Evolutionary conservation across 2,329 filamentous ascomycete species (phyloP).

Genomic region (Hirsutella thompsonii): DNA sequence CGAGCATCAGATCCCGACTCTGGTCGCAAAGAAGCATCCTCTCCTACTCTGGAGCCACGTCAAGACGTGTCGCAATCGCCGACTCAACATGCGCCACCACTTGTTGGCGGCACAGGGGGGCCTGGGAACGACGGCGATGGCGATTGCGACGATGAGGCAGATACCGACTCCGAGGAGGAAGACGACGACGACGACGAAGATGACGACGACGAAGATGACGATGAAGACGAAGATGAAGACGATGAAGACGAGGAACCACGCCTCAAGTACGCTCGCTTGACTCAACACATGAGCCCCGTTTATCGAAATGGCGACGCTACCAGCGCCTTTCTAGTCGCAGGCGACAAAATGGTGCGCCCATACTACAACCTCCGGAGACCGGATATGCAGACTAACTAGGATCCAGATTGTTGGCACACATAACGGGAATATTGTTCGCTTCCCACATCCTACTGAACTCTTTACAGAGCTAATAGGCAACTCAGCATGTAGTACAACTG

Average conservation of each 20-base stretch:
- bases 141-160: conserved; percentile 9
- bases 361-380: conserved; percentile 6
- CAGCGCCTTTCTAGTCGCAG: conserved; percentile 77
- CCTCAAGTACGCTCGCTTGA: conserved; percentile 84
- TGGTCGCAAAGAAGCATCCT: neutral
- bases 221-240: conserved; percentile 59
- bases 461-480: conserved; percentile 8
- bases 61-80: neutral
- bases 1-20: neutral
- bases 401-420: conserved; percentile 79
- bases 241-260: conserved; percentile 89
- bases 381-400: conserved; percentile 8
- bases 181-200: conserved; percentile 32
- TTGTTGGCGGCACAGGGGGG: neutral
- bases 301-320: conserved; percentile 95
- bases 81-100: neutral
- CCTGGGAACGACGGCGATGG: conserved; percentile 4
- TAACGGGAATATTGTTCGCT: conserved; percentile 92
- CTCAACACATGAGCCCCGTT: conserved; percentile 62
- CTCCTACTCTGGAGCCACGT: neutral
- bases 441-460: too few species aligned
- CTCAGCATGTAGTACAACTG: conserved; percentile 71
- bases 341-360: conserved; percentile 80
- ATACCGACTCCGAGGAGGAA: conserved; percentile 14
- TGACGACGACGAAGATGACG: conserved; percentile 37